Evolutionary conservation across 495 filamentous ascomycete species (phyloP), one percentile per base, ranked within the genome.

Genomic region (Xylaria intraflava): DNA sequence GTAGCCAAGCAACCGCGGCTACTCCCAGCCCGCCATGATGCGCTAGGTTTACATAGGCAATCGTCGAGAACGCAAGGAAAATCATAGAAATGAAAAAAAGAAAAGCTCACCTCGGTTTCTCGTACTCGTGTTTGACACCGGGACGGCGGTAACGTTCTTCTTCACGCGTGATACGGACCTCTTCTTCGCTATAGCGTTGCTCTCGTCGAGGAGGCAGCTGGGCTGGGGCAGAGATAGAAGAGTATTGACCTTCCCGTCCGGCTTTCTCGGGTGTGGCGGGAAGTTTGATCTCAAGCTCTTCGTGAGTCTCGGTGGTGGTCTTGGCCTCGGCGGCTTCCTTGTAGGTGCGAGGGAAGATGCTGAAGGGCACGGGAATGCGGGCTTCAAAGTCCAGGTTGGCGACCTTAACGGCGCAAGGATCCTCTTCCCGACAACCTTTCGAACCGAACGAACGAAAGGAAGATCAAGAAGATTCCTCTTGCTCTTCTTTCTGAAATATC

Each of bases 371-470:
- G 77, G 92, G 92, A 74, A 97, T 89, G 73, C 89, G 87, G 79
- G 91, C 90, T 87, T 96, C 91, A 90, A 95, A 96, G 86, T 96
- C 92, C 91, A 97, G 92, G 78, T 92, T 97, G 89, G 77, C 92
- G 83, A 84, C 82, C 80, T 84, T 83, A 73, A 57, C 59, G 67
- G 76, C 71, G 67, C 71, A 77, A 82, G 82, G 82, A 84, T 83
- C 82, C 66, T 83, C 80, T 89, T 89, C 90, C 90, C 84, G 85
- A 89, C 84, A 61, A 83, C 87, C 89, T 92, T 87, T 85, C 88
- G 89, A 89, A 81, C 62, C 51, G 10, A 30, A 51, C 76, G 78
- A 78, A 82, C 89, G 88, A 92, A 89, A 90, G 84, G 84, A 83
- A 88, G 83, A 90, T 61, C 85, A 90, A 91, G 88, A 92, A 91